Evolutionary conservation across 768 basidiomycete species (phyloP), one percentile per base, ranked within the genome.

Genomic region (Mycena pura): DNA sequence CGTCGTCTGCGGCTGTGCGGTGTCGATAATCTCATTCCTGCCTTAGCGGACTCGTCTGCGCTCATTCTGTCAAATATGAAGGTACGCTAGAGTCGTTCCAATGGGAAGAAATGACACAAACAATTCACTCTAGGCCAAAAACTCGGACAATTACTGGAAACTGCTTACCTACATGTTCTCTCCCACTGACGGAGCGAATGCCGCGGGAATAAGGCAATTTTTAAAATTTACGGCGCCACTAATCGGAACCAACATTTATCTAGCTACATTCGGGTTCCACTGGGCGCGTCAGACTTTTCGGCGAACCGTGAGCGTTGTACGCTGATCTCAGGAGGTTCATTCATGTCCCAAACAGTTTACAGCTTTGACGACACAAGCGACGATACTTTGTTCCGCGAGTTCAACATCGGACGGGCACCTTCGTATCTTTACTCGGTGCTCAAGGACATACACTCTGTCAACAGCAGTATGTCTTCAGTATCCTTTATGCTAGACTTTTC

Each of bases 231-330:
- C 34, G 17, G 34, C 34, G 17, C 34, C 34, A 17, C 34, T 25
- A 15, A 47, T 14, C 2, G 13, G 0, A 6, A 10, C 19, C 25
- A 17, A 46, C 36, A 1, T 25, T 25, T 21, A 31, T 57, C 19
- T 6, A 63, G 62, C 38, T 63, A 63, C 17, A 28, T 63, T 54
- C 84, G 91, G 10, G 77, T 92, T 36, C 84, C 90, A 0, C 78
- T 92, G 14, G 91, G 91, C 14, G 87, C 91, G 5, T 83, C 88
- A 3, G 91, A 92, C 72, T 92, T 92, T 68, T 90, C 91, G 15
- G 75, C 82, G 4, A 77, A 66, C 3, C 64, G 89, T 88, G 62
- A 53, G 80, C 21, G 6, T 32, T n/a, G 28, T 29, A 14, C 13
- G 8, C 50, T 36, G 13, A 47, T 38, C 32, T 31, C 32, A 14